Base-by-base conservation (phyloP, 1,284 basidiomycete species). In the Pyrrhoderma lamaoense region DNA sequence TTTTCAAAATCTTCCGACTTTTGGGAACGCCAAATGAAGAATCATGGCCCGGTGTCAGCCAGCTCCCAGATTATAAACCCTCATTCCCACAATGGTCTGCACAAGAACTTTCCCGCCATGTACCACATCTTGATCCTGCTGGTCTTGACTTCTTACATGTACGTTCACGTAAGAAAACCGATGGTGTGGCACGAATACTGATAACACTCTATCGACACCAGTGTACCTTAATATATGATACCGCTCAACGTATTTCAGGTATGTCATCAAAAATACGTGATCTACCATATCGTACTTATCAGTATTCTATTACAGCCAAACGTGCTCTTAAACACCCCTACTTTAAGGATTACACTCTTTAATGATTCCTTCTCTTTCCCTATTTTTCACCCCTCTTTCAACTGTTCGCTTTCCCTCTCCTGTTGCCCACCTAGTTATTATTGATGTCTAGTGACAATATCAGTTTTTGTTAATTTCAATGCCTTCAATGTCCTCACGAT, bases 1-100 rank as follows among this genome's bases (percentile, higher is more conserved):
- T 99, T 61, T 99, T 98, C 80, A 91, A 93, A 70, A 99, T 98
- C 64, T 99, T 99, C 79, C 94, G 93, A 62, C 77, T 94, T 31
- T 77, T 97, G 47, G 95, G 95, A 18, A 99, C 96, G n/a, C 95
- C 95, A 1, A 88, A 82, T 61, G 94, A 98, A 62, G 82, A 90
- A 34, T 73, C 71, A 8, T 99, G 95, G 95, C 95, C 94, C 0
- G 93, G 93, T 3, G 87, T 99, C 34, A 82, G 81, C 60, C 73
- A 77, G 51, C 68, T 99, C 51, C 93, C 95, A 1, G 96, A 99
- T 68, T 99, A 96, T 77, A 99, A 99, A 71, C 68, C 89, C 3
- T 86, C 93, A 14, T 99, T 99, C 80, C 95, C 96, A 1, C 90
- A 93, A 67, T 99, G 96, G 96, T 77, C 77, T 13, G 67, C 65